Base-by-base conservation (phyloP, 75 land plant species). In the Isoetes taiwanensis region DNA sequence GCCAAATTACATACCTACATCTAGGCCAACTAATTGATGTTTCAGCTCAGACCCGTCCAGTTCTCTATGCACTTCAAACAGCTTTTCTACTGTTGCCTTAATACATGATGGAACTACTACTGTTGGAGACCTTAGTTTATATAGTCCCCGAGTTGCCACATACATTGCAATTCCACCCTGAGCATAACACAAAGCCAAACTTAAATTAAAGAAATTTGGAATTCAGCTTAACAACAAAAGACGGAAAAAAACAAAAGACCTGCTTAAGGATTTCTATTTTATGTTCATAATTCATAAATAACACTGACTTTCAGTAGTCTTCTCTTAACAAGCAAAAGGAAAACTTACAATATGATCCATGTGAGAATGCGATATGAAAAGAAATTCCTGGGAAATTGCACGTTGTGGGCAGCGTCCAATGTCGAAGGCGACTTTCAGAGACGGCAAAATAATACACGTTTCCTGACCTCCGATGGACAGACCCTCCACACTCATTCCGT, bases 81-180 rank as follows among this genome's bases (percentile, higher is more conserved):
- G 64, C 64, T 72, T 80, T 41, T 80, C 88, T 35, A 90, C 88
- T 24, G 64, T 54, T 37, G 79, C 71, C 52, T 83, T 83, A 14
- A 90, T 65, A 27, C 62, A 69, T 12, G 30, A 5, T 25, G 97
- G 88, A 2, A 90, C 82, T 56, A 90, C 58, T 43, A 90, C 76
- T 30, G 82, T 83, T 28, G 97, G 97, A 3, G 97, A 88, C 56
- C 66, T 80, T 94, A 90, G 82, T 1, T 66, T 71, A 46, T 83
- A 90, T 28, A 90, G 68, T n/a, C 87, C 97, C 19, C 94, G 74
- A 28, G 97, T 86, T 10, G 97, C 97, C 58, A 86, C 94, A 68
- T 90, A 86, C 88, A 90, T 83, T 2, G 95, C 84, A 23, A 90
- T 61, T 28, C 97, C 97, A 52, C 97, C 97, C 96, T 90, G 50